Evolutionary conservation across 2,329 filamentous ascomycete species (phyloP).

Genomic region (Alternaria angustiovoidea): DNA sequence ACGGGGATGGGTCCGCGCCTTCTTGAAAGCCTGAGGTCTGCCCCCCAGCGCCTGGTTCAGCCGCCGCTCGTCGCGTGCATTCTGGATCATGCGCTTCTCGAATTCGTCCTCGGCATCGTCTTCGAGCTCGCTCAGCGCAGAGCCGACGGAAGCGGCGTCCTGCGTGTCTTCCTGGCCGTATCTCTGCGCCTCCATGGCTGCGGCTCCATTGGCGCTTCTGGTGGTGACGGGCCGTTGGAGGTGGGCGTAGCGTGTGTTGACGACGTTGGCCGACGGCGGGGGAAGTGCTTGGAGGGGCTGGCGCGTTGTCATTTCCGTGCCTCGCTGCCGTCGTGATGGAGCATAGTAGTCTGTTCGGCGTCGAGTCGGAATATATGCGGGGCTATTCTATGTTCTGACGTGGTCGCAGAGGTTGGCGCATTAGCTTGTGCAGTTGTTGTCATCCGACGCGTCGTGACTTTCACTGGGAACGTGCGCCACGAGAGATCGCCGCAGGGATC

Average conservation of each 20-base stretch:
- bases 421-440: conserved; percentile 28
- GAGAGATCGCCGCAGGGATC: conserved; percentile 26
- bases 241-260: conserved; percentile 36
- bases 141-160: conserved; percentile 32
- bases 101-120: conserved; percentile 56
- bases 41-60: conserved; percentile 47
- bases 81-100: conserved; percentile 55
- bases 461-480: conserved; percentile 27
- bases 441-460: conserved; percentile 35
- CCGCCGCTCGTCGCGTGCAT: conserved; percentile 54
- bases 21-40: conserved; percentile 52
- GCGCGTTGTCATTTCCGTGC: conserved; percentile 45
- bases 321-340: conserved; percentile 6
- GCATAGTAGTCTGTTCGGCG: conserved; percentile 25
- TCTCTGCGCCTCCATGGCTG: conserved; percentile 31
- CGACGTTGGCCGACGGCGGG: conserved; percentile 39
- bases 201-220: conserved; percentile 27
- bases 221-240: conserved; percentile 20
- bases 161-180: conserved; percentile 33
- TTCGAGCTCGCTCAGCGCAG: conserved; percentile 52
- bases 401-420: conserved; percentile 9
- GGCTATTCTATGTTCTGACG: conserved; percentile 8
- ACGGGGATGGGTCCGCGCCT: conserved; percentile 52
- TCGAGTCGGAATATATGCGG: neutral
- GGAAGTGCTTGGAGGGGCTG: conserved; percentile 44